Percentiles rank a stretch among this genome's conserved stretches.
Conservation (phyloP, 2,329 filamentous ascomycete genomes). For the Alternaria brassicae region DNA sequence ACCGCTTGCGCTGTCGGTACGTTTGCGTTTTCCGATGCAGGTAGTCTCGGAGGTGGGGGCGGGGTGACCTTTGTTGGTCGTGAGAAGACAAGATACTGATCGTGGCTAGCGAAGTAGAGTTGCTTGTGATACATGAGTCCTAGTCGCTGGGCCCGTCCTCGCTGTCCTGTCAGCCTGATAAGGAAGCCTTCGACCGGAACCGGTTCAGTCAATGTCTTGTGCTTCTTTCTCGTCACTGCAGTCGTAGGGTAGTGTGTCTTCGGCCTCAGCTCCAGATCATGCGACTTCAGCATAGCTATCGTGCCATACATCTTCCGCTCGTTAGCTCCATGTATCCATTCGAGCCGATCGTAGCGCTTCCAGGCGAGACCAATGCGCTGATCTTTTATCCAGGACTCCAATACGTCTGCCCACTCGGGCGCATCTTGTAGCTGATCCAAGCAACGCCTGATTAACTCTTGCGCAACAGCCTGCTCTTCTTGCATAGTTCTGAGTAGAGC, state of each 20-base stretch:
- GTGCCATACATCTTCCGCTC: conserved; percentile 74
- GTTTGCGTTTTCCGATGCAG: conserved; percentile 51
- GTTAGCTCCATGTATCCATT: conserved; percentile 71
- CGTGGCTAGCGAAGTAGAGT: conserved; percentile 69
- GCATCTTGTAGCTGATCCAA: conserved; percentile 64
- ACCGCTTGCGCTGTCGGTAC: conserved; percentile 64
- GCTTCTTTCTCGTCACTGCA: conserved; percentile 50
- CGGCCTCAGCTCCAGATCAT: conserved; percentile 70
- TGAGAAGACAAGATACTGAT: conserved; percentile 69
- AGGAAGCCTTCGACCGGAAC: conserved; percentile 71
- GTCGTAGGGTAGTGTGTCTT: conserved; percentile 69
- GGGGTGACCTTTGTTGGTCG: conserved; percentile 64
- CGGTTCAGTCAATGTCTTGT: conserved; percentile 62
- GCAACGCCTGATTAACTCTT: conserved; percentile 63
- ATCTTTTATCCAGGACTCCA: conserved; percentile 65
- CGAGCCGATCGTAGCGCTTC: conserved; percentile 72
- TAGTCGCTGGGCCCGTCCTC: conserved; percentile 63
- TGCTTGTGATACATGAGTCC: conserved; percentile 70
- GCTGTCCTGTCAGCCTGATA: conserved; percentile 69
- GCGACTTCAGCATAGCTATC: conserved; percentile 70
- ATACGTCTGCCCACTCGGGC: conserved; percentile 65
- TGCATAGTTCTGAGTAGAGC: conserved; percentile 55
- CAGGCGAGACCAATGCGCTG: conserved; percentile 70
- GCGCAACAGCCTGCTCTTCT: conserved; percentile 64
- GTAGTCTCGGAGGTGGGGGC: conserved; percentile 64